Conservation (phyloP, 2,329 filamentous ascomycete species). For the Fusarium avenaceum region DNA sequence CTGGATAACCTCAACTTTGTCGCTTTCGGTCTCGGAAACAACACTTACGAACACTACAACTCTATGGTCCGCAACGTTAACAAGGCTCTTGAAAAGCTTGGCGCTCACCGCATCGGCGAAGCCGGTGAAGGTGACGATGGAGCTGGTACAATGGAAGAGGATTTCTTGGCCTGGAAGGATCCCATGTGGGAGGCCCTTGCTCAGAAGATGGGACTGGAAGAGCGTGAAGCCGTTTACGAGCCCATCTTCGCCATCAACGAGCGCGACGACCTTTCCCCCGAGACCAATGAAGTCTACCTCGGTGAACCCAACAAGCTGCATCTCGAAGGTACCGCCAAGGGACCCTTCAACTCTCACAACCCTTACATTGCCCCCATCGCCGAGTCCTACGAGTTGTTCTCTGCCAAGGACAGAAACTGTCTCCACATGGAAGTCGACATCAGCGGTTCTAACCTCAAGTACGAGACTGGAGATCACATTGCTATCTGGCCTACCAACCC, state of each 20-base stretch:
- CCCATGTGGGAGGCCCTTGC: slow-evolving; percentile 95
- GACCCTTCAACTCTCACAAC: slow-evolving; percentile 96
- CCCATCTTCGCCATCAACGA: slow-evolving; percentile 88
- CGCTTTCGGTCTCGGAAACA: slow-evolving; percentile 96
- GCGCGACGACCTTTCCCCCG: slow-evolving; percentile 77
- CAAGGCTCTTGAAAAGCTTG: slow-evolving; percentile 82
- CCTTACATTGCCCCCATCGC: slow-evolving; percentile 95
- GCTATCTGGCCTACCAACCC: slow-evolving; percentile 98
- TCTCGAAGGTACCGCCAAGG: slow-evolving; percentile 84
- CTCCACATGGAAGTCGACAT: slow-evolving; percentile 96
- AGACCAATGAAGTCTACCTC: slow-evolving; percentile 87
- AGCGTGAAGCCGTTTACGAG: slow-evolving; percentile 96
- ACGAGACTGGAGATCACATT: slow-evolving; percentile 97
- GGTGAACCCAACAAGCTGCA: slow-evolving; percentile 98
- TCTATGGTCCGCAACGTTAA: slow-evolving; percentile 95
- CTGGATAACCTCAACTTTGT: slow-evolving; percentile 91
- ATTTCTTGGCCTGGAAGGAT: slow-evolving; percentile 99
- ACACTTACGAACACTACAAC: slow-evolving; percentile 99
- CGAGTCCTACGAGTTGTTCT: slow-evolving; percentile 93
- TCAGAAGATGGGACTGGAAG: slow-evolving; percentile 87
- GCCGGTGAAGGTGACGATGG: slow-evolving; percentile 98
- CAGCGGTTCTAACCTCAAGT: slow-evolving; percentile 87
- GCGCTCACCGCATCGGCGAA: slow-evolving; percentile 84
- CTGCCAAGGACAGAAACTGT: slow-evolving; percentile 90
- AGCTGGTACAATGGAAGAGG: slow-evolving; percentile 99